Evolutionary conservation across 2,329 filamentous ascomycete species (phyloP).

Genomic region (Lecanicillium sp.): DNA sequence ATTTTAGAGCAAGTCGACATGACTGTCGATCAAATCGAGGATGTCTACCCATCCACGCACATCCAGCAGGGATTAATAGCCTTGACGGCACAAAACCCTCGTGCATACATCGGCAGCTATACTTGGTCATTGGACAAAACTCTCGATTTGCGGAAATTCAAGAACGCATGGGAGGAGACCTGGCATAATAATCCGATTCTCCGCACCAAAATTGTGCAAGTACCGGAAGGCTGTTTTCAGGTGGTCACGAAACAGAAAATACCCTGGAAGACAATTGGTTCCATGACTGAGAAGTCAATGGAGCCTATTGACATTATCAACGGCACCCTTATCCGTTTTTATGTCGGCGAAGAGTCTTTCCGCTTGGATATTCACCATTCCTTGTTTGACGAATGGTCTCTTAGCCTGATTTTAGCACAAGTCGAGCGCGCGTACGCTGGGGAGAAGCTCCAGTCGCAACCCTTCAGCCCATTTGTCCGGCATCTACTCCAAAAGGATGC

Average conservation of each 20-base stretch:
- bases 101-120: conserved; percentile 5
- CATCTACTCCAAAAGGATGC: not conserved
- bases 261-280: not conserved
- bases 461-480: not conserved
- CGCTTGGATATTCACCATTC: conserved; percentile 6
- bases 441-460: not conserved
- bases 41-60: conserved; percentile 5
- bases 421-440: conserved; percentile 3
- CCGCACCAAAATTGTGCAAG: not conserved
- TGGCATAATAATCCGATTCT: not conserved
- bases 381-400: conserved; percentile 7
- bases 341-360: not conserved
- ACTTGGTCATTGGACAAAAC: not conserved
- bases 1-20: no score
- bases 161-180: not conserved
- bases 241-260: not conserved
- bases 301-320: conserved; percentile 1
- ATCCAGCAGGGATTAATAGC: conserved; percentile 7
- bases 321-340: not conserved
- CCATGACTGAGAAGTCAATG: not conserved
- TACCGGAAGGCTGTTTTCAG: conserved; percentile 1
- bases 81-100: conserved; percentile 3
- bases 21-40: not conserved
- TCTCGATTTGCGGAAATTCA: not conserved
- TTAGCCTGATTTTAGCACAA: not conserved